A percentile compares a stretch with the other conserved stretches of the same genome.
Conservation (phyloP, 345 rosid species). For the Populus nigra region DNA sequence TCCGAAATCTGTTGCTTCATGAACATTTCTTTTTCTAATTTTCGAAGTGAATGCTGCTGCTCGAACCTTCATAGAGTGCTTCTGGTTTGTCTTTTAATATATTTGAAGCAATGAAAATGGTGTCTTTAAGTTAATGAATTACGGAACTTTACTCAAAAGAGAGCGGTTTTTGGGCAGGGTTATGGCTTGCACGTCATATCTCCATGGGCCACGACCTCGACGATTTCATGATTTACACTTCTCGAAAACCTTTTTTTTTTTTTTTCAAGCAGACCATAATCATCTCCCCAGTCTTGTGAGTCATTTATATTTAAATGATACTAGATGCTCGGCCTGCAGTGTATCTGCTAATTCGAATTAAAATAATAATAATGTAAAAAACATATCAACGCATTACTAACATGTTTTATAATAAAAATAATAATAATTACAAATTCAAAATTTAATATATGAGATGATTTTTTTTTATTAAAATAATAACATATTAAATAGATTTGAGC, state of each 20-base stretch:
- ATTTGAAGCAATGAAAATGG: background rate
- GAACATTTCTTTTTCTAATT: background rate
- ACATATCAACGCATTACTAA: no score
- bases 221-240: background rate
- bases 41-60: background rate
- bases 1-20: background rate
- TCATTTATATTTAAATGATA: no score
- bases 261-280: background rate
- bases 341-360: no score
- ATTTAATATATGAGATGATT: no score
- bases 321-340: no score
- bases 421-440: no score
- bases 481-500: no score
- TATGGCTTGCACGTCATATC: conserved; percentile 19
- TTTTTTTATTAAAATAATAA: no score
- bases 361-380: no score
- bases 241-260: background rate
- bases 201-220: background rate
- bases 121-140: conserved; percentile 6
- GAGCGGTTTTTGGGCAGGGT: background rate
- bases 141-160: conserved; percentile 16
- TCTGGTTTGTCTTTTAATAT: background rate
- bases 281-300: background rate
- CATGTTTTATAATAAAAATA: no score
- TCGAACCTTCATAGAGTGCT: background rate